Base-by-base conservation (phyloP, 306 rosid species). In the Biancaea sappan region DNA sequence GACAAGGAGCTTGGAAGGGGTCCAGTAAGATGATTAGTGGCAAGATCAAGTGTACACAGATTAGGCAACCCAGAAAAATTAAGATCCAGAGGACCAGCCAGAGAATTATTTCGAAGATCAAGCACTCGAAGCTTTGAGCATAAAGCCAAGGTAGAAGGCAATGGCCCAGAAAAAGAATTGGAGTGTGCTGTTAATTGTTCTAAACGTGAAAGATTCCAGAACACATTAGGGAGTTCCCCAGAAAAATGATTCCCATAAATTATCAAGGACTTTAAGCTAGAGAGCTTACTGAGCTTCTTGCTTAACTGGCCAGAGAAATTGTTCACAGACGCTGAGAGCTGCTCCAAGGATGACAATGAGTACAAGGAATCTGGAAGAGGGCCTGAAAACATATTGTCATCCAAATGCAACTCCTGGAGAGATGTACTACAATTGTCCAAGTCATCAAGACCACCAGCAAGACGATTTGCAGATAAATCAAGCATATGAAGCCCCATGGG, bases 141-240 rank as follows among this genome's bases (percentile, higher is more conserved):
- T 43, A 81, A 61, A 56, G 88, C 67, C 61, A 86, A 47, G 56
- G 83, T 72, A 21, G 86, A 59, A 72, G 90, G 86, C 79, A 86
- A 51, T 72, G 24, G 9, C 48, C 88, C 90, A 72, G 88, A 78
- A 29, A 86, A 81, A 32, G 68, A 48, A 80, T 86, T 86, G 21
- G 90, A 68, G 66, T 79, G 82, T 50, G 83, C 88, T 78, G 25
- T 50, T 43, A 86, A 65, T 53, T 46, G 82, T 74, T 81, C 82
- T 43, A 86, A 62, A 29, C 44, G 41, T 12, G 83, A 67, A 67
- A 86, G 79, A 69, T 81, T 78, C 62, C 81, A 80, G 65, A 86
- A 86, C 51, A 83, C 88, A 78, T 86, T 48, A 16, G 90, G 90
- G 59, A 86, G 73, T 41, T 72, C 74, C n/a, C 90, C 90, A 4